Evolutionary conservation across 1,284 basidiomycete species (phyloP), one percentile per base, ranked within the genome.

Genomic region (Volvariella volvacea): DNA sequence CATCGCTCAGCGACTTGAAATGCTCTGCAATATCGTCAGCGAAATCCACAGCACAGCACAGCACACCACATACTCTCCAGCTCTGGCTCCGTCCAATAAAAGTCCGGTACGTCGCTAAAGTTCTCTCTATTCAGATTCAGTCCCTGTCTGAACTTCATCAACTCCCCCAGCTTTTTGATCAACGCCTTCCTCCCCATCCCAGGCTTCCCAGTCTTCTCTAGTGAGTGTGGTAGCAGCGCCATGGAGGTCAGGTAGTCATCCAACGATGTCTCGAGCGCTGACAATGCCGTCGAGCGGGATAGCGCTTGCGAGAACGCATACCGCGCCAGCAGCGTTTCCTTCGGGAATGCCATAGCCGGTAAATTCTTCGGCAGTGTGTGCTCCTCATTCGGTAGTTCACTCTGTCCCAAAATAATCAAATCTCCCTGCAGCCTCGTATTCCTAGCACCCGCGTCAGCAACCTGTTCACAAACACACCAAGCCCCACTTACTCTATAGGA

Each of bases 271-370:
- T 95, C 92, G 17, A 95, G 68, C 0, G 81, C 87, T 0, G 90
- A 87, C 1, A 95, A 73, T 0, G 89, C 78, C 0, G 90, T 92
- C 0, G 89, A 92, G 10, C 91, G 78, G 0, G 91, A 87, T 9
- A 95, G 75, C 0, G 91, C 90, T 55, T 94, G 88, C 0, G 90
- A 92, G 61, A 86, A 89, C 2, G 92, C 84, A 59, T 94, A 95
- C 22, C 92, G 83, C 1, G 84, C 88, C 1, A 92, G 70, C 1
- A 93, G 68, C 0, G 87, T 86, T 36, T 81, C 74, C 32, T 61
- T 58, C 1, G 84, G 83, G 34, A 84, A 65, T 0, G 63, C 63
- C 55, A 76, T 74, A 1, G 73, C 61, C 1, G 73, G 70, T 14
- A 80, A 60, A 1, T 67, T 64, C 15, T 63, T 54, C 0, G 74